Evolutionary conservation across 169 alveolate species (phyloP).

Genomic region (Amoebophrya sp.): DNA sequence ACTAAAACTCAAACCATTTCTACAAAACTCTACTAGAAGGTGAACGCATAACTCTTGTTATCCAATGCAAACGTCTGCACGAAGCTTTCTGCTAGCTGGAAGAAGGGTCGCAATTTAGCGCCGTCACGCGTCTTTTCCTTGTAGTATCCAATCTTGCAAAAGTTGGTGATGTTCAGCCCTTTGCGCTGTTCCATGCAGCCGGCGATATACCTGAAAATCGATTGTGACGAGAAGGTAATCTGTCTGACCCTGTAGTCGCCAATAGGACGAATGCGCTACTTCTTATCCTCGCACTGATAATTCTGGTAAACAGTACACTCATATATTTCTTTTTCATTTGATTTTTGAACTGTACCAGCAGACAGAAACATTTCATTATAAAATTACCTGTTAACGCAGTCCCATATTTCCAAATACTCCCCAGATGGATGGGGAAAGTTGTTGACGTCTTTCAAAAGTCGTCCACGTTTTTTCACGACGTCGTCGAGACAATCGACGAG

Average conservation of each 20-base stretch:
- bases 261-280: too few relatives aligned
- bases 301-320: too few relatives aligned
- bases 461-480: not conserved
- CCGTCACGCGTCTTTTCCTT: not conserved
- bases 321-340: too few relatives aligned
- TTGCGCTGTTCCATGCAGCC: not conserved
- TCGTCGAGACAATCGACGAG: not conserved
- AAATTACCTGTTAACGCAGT: slow-evolving; percentile 17
- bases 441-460: not conserved
- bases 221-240: not conserved
- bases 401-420: slow-evolving; percentile 10
- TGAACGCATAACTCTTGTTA: too few relatives aligned
- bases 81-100: slow-evolving; percentile 7
- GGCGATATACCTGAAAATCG: not conserved
- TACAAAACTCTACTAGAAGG: too few relatives aligned
- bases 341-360: not conserved
- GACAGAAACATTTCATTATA: not conserved
- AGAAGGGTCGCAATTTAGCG: not conserved
- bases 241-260: not conserved
- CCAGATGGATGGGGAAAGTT: slow-evolving; percentile 11
- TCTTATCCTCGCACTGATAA: too few relatives aligned
- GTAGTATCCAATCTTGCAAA: not conserved
- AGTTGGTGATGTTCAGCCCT: slow-evolving; percentile 8
- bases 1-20: too few relatives aligned
- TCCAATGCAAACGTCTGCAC: not conserved